These are phyloP conservation scores for Fomes fomentarius DNA, from an alignment of 1,284 basidiomycete genomes.

Conservation along the genomic window DNA sequence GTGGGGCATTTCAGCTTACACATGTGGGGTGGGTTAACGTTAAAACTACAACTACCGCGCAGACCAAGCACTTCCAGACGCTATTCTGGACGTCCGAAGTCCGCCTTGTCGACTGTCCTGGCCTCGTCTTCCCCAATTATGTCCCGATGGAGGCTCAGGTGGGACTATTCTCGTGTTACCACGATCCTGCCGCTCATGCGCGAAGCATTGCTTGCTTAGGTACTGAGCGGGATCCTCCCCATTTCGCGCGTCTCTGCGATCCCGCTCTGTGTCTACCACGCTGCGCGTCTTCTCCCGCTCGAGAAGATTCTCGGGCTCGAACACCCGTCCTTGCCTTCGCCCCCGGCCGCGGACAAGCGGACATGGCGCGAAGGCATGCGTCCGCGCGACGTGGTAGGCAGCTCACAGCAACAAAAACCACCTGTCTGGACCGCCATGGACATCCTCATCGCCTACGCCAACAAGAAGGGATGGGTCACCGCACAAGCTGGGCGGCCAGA, in stretches of 20 bases:
- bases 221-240: slow-evolving; percentile 81
- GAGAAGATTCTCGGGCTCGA: slow-evolving; percentile 70
- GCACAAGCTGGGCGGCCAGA: slow-evolving; percentile 90
- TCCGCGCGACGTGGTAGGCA: slow-evolving; percentile 21
- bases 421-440: slow-evolving; percentile 78
- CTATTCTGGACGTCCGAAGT: slow-evolving; percentile 85
- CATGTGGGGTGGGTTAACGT: neutral
- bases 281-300: slow-evolving; percentile 73
- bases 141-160: slow-evolving; percentile 84
- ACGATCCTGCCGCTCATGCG: slow-evolving; percentile 1
- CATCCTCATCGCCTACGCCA: slow-evolving; percentile 78
- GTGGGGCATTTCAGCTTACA: slow-evolving; percentile 36
- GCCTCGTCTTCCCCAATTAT: slow-evolving; percentile 81
- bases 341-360: slow-evolving; percentile 60
- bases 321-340: slow-evolving; percentile 47
- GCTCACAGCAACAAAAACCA: slow-evolving; percentile 21
- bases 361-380: slow-evolving; percentile 65
- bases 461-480: slow-evolving; percentile 81
- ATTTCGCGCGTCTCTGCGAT: slow-evolving; percentile 87
- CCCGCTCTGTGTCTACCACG: slow-evolving; percentile 74
- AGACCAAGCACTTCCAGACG: slow-evolving; percentile 96
- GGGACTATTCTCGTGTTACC: slow-evolving; percentile 28
- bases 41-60: neutral
- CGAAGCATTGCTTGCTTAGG: slow-evolving; percentile 43
- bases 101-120: slow-evolving; percentile 85